Evolutionary conservation across 2,329 filamentous ascomycete species (phyloP).

Genomic region (Shiraia sp.): DNA sequence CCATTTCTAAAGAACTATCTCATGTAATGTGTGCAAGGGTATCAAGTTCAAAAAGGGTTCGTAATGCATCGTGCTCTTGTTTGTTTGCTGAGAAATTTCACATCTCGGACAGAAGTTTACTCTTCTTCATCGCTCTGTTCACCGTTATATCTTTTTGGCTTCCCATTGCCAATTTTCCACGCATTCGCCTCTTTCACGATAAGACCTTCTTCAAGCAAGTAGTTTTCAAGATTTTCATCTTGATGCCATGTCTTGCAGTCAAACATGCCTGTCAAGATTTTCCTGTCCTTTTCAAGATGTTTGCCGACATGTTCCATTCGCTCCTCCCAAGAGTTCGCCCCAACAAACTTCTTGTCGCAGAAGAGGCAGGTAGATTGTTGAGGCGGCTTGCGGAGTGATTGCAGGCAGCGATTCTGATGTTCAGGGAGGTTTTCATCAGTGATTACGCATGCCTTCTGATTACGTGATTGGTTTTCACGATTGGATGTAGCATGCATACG

Average conservation of each 20-base stretch:
- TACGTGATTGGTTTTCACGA: conserved; percentile 30
- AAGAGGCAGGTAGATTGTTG: conserved; percentile 64
- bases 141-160: conserved; percentile 10
- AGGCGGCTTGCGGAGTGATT: conserved; percentile 66
- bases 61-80: background rate
- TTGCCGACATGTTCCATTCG: conserved; percentile 86
- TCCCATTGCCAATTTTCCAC: conserved; percentile 43
- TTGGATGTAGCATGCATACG: conserved; percentile 74
- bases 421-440: conserved; percentile 58
- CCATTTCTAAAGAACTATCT: no score
- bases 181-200: conserved; percentile 30
- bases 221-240: conserved; percentile 41
- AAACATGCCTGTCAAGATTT: conserved; percentile 13
- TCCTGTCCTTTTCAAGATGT: conserved; percentile 68
- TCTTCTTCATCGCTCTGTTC: conserved; percentile 21
- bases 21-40: conserved; percentile 2
- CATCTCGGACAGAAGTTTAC: no score
- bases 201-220: conserved; percentile 46
- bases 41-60: background rate
- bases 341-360: conserved; percentile 67
- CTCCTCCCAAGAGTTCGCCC: conserved; percentile 71
- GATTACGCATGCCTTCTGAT: conserved; percentile 49
- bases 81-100: no score
- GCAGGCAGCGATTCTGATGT: conserved; percentile 63
- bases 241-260: conserved; percentile 29